Evolutionary conservation across 345 rosid species (phyloP).

Genomic region (Microcos paniculata): DNA sequence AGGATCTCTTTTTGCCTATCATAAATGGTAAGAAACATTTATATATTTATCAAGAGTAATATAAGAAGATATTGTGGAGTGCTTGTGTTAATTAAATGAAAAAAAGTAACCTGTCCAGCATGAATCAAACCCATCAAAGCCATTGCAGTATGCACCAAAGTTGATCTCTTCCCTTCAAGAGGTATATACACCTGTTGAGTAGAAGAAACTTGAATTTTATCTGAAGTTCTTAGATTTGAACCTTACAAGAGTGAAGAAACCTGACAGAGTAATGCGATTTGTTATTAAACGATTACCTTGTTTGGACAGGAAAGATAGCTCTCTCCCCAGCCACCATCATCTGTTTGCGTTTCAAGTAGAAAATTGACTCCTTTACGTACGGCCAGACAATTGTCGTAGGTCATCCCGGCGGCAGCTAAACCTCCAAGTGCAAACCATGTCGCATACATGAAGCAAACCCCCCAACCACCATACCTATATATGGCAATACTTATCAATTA

Average conservation of each 20-base stretch:
- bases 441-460: no score
- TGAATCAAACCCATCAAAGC: no score
- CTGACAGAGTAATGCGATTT: no score
- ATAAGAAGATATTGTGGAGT: not conserved
- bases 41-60: not conserved
- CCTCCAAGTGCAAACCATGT: not conserved
- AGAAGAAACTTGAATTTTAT: no score
- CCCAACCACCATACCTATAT: no score
- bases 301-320: slow-evolving; percentile 44
- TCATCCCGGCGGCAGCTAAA: slow-evolving; percentile 45
- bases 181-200: no score
- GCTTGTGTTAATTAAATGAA: no score
- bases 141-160: no score
- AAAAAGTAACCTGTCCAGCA: no score
- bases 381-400: slow-evolving; percentile 29
- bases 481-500: not conserved
- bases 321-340: slow-evolving; percentile 67
- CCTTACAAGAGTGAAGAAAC: no score
- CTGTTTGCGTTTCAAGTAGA: slow-evolving; percentile 39
- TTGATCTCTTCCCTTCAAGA: no score
- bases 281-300: slow-evolving; percentile 24
- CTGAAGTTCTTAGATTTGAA: no score
- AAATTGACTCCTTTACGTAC: slow-evolving; percentile 42
- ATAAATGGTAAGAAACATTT: not conserved
- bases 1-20: slow-evolving; percentile 47